Evolutionary conservation across 139 green algal genomes (phyloP).

Genomic region (Chlorella sp.): DNA sequence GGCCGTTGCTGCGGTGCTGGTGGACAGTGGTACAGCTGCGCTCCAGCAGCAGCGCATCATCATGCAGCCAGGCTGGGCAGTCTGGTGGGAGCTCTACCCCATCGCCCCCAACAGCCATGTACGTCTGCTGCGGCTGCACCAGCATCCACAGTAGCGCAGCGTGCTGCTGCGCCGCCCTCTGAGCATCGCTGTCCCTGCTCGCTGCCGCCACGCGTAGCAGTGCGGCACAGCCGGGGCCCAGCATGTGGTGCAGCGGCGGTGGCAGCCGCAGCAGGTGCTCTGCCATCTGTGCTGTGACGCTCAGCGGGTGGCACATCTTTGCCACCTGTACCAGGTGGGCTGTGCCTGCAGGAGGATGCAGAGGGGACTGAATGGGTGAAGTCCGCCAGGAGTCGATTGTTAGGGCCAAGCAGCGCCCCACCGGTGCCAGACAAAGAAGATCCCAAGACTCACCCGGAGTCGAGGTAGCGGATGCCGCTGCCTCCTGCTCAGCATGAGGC

Average conservation of each 20-base stretch:
- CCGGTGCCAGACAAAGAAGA: too few relatives aligned
- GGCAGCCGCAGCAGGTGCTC: conserved; percentile 17
- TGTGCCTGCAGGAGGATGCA: neutral
- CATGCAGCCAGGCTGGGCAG: neutral
- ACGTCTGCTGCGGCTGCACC: conserved; percentile 1
- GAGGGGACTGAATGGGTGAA: too few relatives aligned
- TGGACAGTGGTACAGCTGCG: neutral
- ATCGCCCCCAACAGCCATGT: neutral
- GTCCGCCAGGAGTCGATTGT: too few relatives aligned
- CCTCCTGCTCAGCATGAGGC: neutral
- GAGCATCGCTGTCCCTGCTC: neutral
- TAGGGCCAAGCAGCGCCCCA: too few relatives aligned
- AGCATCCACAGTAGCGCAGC: conserved; percentile 31
- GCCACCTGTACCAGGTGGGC: neutral
- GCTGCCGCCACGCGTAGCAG: conserved; percentile 8
- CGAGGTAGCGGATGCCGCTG: neutral
- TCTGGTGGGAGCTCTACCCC: neutral
- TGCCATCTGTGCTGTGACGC: neutral
- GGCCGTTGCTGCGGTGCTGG: neutral
- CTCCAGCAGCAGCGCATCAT: neutral
- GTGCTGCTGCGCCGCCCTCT: neutral
- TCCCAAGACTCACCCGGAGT: neutral
- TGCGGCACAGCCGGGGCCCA: neutral
- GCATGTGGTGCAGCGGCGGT: conserved; percentile 21
- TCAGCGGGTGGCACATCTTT: neutral